A percentile compares a stretch with the other conserved stretches of the same genome.
These are phyloP conservation scores for Phytopythium oedochilum DNA, from an alignment of 352 stramenopile genomes.

Conservation along the genomic window DNA sequence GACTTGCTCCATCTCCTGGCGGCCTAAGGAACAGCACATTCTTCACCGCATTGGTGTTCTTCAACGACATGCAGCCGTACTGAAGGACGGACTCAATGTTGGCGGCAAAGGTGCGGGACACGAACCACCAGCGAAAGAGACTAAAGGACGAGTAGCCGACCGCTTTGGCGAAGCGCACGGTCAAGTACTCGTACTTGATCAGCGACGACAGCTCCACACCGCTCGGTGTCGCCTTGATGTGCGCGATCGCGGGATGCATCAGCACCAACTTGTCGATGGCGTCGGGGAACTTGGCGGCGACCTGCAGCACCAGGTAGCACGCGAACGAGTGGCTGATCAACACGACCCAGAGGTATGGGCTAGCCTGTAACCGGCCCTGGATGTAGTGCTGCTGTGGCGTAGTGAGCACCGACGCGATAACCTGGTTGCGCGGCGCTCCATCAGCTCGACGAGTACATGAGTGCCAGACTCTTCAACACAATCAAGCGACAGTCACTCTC, in stretches of 20 bases:
- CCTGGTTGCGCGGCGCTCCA: slow-evolving; percentile 23
- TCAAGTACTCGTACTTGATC: slow-evolving; percentile 29
- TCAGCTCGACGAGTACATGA: slow-evolving; percentile 15
- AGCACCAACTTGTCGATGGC: slow-evolving; percentile 55
- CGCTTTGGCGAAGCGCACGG: slow-evolving; percentile 24
- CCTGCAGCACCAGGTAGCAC: slow-evolving; percentile 45
- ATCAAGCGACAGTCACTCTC: too few species aligned
- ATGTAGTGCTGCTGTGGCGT: too few species aligned
- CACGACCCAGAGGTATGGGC: slow-evolving; percentile 41
- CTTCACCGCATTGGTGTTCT: slow-evolving; percentile 45
- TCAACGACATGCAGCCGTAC: slow-evolving; percentile 39
- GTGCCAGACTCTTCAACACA: too few species aligned
- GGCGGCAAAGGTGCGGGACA: slow-evolving; percentile 24
- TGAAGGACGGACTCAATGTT: slow-evolving; percentile 39
- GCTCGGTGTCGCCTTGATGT: slow-evolving; percentile 44
- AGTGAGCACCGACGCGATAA: slow-evolving; percentile 28
- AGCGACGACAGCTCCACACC: slow-evolving; percentile 41
- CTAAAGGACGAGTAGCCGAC: slow-evolving; percentile 41
- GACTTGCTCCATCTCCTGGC: slow-evolving; percentile 55
- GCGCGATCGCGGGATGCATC: slow-evolving; percentile 67
- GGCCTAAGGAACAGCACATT: slow-evolving; percentile 65
- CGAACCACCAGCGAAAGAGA: slow-evolving; percentile 34
- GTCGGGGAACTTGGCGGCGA: slow-evolving; percentile 46
- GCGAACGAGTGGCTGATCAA: slow-evolving; percentile 70
- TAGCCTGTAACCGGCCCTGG: slow-evolving; percentile 23